Conservation (phyloP, 768 basidiomycete species). For the Scleroderma citrinum region DNA sequence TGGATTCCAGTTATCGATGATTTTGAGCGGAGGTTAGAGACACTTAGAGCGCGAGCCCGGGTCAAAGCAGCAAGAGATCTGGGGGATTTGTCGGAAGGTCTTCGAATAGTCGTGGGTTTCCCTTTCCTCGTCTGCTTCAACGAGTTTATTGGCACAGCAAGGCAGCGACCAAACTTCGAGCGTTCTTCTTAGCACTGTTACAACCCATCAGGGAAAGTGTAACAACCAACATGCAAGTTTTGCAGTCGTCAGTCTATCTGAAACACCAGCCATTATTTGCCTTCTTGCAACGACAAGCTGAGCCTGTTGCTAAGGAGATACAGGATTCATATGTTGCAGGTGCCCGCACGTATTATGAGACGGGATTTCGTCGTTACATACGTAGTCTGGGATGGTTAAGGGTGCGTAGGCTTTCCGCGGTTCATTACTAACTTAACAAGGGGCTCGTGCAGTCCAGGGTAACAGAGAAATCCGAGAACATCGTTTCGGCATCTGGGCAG, state of each 20-base stretch:
- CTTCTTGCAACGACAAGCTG: conserved; percentile 81
- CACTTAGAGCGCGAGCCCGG: conserved; percentile 64
- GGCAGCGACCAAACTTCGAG: conserved; percentile 86
- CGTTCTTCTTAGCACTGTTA: conserved; percentile 79
- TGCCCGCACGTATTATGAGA: conserved; percentile 91
- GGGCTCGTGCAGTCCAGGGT: conserved; percentile 47
- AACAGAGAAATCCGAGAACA: conserved; percentile 61
- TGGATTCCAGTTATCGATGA: conserved; percentile 83
- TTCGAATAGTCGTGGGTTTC: conserved; percentile 76
- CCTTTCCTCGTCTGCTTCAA: not conserved
- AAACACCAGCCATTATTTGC: conserved; percentile 78
- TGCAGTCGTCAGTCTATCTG: conserved; percentile 82
- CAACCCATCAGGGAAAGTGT: conserved; percentile 78
- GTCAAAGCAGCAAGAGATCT: conserved; percentile 86
- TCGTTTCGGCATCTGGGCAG: conserved; percentile 45
- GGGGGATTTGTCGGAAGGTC: conserved; percentile 75
- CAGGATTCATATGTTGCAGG: conserved; percentile 81
- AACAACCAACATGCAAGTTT: conserved; percentile 87
- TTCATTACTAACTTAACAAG: not conserved
- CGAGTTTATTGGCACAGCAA: conserved; percentile 25
- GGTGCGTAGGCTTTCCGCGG: conserved; percentile 33
- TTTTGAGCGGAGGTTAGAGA: conserved; percentile 69
- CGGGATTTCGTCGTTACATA: conserved; percentile 86
- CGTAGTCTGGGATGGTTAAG: conserved; percentile 77
- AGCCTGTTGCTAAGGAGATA: conserved; percentile 77